phyloP scores from a whole-genome alignment of 768 basidiomycete genomes.

The Trametes sanguinea region DNA sequence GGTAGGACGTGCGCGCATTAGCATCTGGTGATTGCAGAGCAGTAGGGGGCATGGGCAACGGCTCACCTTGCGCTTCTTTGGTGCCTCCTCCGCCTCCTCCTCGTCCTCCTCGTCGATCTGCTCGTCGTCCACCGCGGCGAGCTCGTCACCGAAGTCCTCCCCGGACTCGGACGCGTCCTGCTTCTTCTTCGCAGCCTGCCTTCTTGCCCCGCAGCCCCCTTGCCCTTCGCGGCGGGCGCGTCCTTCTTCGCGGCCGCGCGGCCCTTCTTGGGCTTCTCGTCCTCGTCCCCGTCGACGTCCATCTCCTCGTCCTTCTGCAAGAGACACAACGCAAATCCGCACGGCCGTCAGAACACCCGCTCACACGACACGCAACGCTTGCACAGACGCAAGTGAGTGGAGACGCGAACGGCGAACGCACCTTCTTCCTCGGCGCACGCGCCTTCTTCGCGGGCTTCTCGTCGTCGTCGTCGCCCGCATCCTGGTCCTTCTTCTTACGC shows the following conservation, averaged over 20 bases:
- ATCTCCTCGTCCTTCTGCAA: constrained; percentile 27
- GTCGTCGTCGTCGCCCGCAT: constrained; percentile 24
- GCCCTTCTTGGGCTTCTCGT: constrained; percentile 58
- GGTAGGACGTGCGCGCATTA: neutral
- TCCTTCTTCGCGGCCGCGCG: constrained; percentile 40
- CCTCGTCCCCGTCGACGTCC: constrained; percentile 42
- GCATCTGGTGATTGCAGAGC: neutral
- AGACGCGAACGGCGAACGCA: neutral
- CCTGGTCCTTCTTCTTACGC: constrained; percentile 32
- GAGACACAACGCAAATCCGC: neutral
- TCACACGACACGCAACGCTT: neutral
- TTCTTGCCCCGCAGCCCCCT: constrained; percentile 46
- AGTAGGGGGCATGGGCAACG: neutral
- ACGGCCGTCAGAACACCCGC: neutral
- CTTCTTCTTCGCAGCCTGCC: constrained; percentile 44
- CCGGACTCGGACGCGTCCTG: constrained; percentile 44
- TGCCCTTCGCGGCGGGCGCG: constrained; percentile 42
- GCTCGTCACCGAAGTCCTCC: constrained; percentile 49
- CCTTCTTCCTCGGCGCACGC: constrained; percentile 35
- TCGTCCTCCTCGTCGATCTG: constrained; percentile 51
- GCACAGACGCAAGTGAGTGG: neutral
- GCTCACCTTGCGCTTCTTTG: constrained; percentile 74
- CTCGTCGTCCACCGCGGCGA: constrained; percentile 43
- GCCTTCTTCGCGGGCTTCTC: constrained; percentile 31
- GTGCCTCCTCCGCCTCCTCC: constrained; percentile 40